Evolutionary conservation across 352 stramenopile genomes (phyloP), one percentile per base, ranked within the genome.

Genomic region (Globisporangium canariense): DNA sequence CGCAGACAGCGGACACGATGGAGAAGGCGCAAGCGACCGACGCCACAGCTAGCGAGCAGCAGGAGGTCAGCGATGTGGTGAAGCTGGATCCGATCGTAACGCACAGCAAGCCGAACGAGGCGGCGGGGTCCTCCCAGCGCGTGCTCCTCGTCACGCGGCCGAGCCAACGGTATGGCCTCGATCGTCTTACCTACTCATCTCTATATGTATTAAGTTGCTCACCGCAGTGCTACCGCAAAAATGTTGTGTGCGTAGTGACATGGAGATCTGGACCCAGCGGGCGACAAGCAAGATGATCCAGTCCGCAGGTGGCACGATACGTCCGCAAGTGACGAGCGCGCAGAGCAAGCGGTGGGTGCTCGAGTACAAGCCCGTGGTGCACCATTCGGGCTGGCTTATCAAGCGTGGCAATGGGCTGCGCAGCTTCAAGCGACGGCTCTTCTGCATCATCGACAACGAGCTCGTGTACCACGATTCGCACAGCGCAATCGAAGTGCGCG

Each of bases 381-480:
- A 78, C 1, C 85, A 94, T 63, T 96, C 87, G 30, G 87, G 87
- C 10, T 96, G 87, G 87, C 81, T 96, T 46, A 93, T 96, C 65
- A 96, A 96, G 54, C 83, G 85, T 20, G 87, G 80, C 32, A 76
- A 89, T 49, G 87, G 83, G 22, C 81, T 90, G 41, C 79, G 83
- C 34, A 90, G 87, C 60, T 96, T 94, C 69, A 96, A 96, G 67
- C 83, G 87, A 22, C 83, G 87, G 22, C 65, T 96, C 30, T 96
- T 96, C 51, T 94, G 82, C 71, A 90, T 96, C 65, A 74, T 94
- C 46, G 87, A 92, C 65, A 77, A 89, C 54, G 85, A 94, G 52
- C 80, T 96, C 41, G 88, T 94, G 62, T 96, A 92, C 65, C 86
- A 94, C 62, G 86, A 96, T 52, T 80, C 78, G 36, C 84, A 93